Evolutionary conservation across 2,329 filamentous ascomycete species (phyloP), one percentile per base, ranked within the genome.

Genomic region (Aureobasidium sp.): DNA sequence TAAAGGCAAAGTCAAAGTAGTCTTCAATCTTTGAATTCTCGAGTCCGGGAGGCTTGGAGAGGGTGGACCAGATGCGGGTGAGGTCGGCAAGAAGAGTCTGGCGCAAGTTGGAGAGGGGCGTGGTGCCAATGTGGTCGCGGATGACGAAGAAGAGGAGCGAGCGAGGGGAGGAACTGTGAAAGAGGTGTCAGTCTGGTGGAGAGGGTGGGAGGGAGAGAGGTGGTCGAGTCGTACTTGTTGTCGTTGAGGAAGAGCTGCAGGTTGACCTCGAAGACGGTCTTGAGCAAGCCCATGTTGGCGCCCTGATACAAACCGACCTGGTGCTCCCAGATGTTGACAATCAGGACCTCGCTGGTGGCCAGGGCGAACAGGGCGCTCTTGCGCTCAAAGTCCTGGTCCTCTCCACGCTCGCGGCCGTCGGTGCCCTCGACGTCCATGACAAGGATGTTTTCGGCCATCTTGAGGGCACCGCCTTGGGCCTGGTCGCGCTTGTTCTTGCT

Each of bases 341-440:
- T 94, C 62, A 98, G 78, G 49, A 98, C 91, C 74, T 98, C 93
- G 68, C 91, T 97, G 16, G 93, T 98, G 45, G 93, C 93, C 64
- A 98, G 79, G 48, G 93, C 93, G 72, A 98, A 98, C 17, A 98
- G 79, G 21, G 93, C 93, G 70, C 90, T 96, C 76, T 98, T 98
- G 65, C 93, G 81, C 79, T 98, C 93, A 70, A 98, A 98, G 68
- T 98, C 93, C 71, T 98, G 93, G 67, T 98, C 93, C 70, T 98
- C 93, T 59, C 93, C 93, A 60, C 93, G 81, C 74, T 98, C 93
- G 61, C 93, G 83, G 49, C 93, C 93, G 68, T 98, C 93, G 10
- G 93, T 97, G 61, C 93, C 93, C 71, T 98, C 93, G 38, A 98
- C 93, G 66, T 98, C 93, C 93, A 98, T 98, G 62, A 98, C 93